These are phyloP conservation scores for Backusella australiensis DNA, from an alignment of 192 early-diverging fungal species.

Conservation along the genomic window DNA sequence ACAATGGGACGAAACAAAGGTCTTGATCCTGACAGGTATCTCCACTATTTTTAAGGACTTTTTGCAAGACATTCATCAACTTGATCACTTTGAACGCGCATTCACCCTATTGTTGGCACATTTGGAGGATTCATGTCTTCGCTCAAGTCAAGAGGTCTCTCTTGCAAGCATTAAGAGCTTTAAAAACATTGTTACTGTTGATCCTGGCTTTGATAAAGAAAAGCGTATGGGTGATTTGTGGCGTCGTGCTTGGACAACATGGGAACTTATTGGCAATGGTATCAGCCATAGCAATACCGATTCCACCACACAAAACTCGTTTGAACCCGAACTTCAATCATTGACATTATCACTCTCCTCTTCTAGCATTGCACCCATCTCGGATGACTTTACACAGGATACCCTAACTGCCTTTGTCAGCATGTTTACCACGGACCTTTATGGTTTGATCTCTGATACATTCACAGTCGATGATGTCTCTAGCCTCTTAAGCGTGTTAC, in stretches of 20 bases:
- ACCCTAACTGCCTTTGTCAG: conserved; percentile 60
- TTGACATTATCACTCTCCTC: conserved; percentile 24
- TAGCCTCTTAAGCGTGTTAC: conserved; percentile 45
- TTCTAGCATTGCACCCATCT: conserved; percentile 21
- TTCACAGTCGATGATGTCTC: conserved; percentile 57
- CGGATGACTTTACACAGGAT: conserved; percentile 66
- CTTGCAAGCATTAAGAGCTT: conserved; percentile 73
- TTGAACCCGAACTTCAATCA: conserved; percentile 25
- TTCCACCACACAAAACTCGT: background rate
- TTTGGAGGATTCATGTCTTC: conserved; percentile 65
- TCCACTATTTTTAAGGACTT: conserved; percentile 67
- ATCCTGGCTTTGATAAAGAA: conserved; percentile 28
- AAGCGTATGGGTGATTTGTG: conserved; percentile 46
- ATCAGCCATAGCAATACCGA: conserved; percentile 36
- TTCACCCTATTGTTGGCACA: conserved; percentile 73
- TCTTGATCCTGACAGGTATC: conserved; percentile 68
- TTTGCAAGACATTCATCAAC: conserved; percentile 54
- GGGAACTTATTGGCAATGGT: conserved; percentile 72
- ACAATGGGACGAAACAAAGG: conserved; percentile 91
- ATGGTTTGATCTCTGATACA: conserved; percentile 47
- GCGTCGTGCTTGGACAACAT: conserved; percentile 63
- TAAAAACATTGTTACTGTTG: conserved; percentile 54
- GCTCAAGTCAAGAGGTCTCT: conserved; percentile 73
- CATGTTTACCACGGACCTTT: conserved; percentile 59
- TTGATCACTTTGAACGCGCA: conserved; percentile 65